Evolutionary conservation across 441 rosid genomes (phyloP), one percentile per base, ranked within the genome.

Genomic region (Geranium incanum): DNA sequence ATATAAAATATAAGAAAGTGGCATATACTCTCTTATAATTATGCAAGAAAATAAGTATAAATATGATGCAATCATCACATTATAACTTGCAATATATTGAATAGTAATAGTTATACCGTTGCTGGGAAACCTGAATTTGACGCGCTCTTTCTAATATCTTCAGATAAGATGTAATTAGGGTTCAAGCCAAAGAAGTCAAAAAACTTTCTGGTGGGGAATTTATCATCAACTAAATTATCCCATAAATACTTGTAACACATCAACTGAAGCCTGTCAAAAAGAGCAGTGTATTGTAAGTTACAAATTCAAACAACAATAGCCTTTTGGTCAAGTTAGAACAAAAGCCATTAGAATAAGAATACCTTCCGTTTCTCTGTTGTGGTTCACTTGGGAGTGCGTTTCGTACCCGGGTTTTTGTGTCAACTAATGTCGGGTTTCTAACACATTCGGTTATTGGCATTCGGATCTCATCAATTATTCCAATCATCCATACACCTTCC

Each of bases 281-380:
- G 36, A 28, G 48, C 23, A 21, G 55, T 70, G 16, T 55, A 55
- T 50, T 50, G 62, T 15, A n/a, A 55, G 62, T 55, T n/a, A 55
- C 7, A n/a, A 55, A 55, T 3, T 16, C 62, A 55, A 21, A 7
- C 50, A 43, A 43, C 11, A 21, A 21, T 21, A 6, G 11, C 1
- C 11, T 1, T 7, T 7, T 39, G 43, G 4, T 5, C 3, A 39
- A 39, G 6, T 7, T 38, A 39, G 6, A 48, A 16, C 60, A 43
- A 60, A 78, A 52, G 66, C 64, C 3, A 41, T 45, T 16, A 62
- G 70, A 70, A 69, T 33, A 64, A 0, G n/a, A 48, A 68, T 72
- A 88, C 98, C 90, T 87, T 84, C 98, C 95, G 15, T 92, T 92
- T 78, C 96, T 88, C 70, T 78, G 84, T 28, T 92, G 96, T 48